Evolutionary conservation across 208 protist species (phyloP).

Genomic region (Lotmaria passim): DNA sequence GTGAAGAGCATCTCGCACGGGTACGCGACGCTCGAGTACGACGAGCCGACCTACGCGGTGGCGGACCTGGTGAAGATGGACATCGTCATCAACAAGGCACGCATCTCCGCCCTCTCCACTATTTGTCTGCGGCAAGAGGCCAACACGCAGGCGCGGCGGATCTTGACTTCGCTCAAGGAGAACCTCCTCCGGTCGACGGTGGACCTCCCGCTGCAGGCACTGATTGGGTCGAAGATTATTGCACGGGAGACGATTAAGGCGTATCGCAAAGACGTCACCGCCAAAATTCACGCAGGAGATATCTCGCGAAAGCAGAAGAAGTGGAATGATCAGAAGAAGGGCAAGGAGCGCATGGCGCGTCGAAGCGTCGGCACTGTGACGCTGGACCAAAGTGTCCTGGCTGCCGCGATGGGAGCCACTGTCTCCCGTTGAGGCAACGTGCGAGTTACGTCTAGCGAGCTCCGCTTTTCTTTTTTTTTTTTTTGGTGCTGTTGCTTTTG

Average conservation of each 20-base stretch:
- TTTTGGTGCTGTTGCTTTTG: too few species aligned
- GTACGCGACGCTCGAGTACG: conserved; percentile 96
- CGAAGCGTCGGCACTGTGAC: conserved; percentile 91
- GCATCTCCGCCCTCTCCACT: conserved; percentile 91
- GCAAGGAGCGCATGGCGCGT: conserved; percentile 96
- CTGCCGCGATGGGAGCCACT: conserved; percentile 87
- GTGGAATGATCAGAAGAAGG: conserved; percentile 97
- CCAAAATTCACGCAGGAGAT: conserved; percentile 96
- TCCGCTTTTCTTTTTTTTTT: too few species aligned
- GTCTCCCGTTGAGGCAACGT: conserved; percentile 28
- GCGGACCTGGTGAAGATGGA: conserved; percentile 93
- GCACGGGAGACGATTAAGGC: conserved; percentile 93
- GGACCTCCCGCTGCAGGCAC: conserved; percentile 93
- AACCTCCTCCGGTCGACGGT: conserved; percentile 90
- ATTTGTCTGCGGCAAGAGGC: conserved; percentile 87
- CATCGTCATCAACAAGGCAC: conserved; percentile 92
- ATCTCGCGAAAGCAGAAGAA: conserved; percentile 97
- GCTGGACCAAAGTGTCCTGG: conserved; percentile 92
- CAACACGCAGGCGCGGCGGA: conserved; percentile 52
- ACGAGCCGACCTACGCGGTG: conserved; percentile 87
- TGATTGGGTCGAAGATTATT: conserved; percentile 89
- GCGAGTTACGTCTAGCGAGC: too few species aligned
- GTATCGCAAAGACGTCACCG: conserved; percentile 95
- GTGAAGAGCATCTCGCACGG: conserved; percentile 93
- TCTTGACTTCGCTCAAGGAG: conserved; percentile 87